Percentiles rank a stretch among this genome's conserved stretches.
Evolutionary conservation across 371 early-diverging fungal genomes (phyloP).

Genomic region (Rhizomucor miehei): DNA sequence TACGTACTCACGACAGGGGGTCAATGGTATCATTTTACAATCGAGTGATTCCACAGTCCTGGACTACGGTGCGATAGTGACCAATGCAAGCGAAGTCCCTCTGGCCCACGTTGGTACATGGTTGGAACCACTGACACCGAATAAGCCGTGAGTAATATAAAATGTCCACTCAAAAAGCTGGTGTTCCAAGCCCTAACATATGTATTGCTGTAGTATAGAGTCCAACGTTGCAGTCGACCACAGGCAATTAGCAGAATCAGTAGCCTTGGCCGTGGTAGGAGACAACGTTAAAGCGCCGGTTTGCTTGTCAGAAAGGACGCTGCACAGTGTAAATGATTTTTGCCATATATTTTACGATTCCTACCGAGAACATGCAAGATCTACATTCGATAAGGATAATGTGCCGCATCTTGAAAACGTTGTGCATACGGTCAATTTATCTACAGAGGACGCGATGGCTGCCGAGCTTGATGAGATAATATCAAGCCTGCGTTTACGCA

Average conservation of each 20-base stretch:
- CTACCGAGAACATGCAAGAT: conserved; percentile 1
- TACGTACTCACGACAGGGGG: conserved; percentile 6
- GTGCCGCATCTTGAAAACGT: conserved; percentile 7
- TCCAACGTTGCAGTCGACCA: conserved; percentile 18
- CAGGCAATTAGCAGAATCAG: conserved; percentile 10
- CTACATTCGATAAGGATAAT: not conserved
- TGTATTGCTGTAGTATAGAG: conserved; percentile 4
- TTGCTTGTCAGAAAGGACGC: conserved; percentile 20
- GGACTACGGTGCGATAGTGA: conserved; percentile 12
- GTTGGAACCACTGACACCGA: conserved; percentile 11
- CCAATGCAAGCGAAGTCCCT: conserved; percentile 7
- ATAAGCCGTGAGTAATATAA: conserved; percentile 6
- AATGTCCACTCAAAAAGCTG: conserved; percentile 1
- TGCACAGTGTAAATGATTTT: conserved; percentile 8
- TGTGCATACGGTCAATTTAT: conserved; percentile 20
- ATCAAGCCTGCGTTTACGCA: conserved; percentile 4
- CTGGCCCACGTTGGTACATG: conserved; percentile 15
- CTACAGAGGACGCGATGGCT: conserved; percentile 18
- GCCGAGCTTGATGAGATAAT: conserved; percentile 13
- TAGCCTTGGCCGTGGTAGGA: conserved; percentile 11
- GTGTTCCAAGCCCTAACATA: not conserved
- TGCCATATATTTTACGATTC: conserved; percentile 23
- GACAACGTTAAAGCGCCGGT: conserved; percentile 16
- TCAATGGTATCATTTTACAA: conserved; percentile 21
- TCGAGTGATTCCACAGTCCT: conserved; percentile 16